Evolutionary conservation across 768 basidiomycete species (phyloP), one percentile per base, ranked within the genome.

Genomic region (Tylopilus plumbeoviolaceoides): DNA sequence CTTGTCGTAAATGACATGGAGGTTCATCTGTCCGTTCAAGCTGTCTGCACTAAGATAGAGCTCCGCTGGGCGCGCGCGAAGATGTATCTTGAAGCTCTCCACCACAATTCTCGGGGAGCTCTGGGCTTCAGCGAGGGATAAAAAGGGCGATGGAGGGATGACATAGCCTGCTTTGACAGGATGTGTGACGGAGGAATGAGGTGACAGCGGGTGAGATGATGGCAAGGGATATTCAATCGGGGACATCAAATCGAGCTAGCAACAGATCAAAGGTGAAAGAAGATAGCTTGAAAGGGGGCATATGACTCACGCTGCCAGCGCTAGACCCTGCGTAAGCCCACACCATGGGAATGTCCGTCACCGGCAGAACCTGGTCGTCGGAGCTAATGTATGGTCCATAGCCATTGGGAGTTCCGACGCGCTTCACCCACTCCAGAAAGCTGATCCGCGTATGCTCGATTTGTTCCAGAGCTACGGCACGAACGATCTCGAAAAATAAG

Each of bases 11-110:
- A 50, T 73, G 7, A 70, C 38, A 12, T 59, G 47, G 43, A 80
- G 42, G 5, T 53, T 55, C 33, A 83, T 51, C 40, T 66, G 63
- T 25, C 71, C 61, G 4, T 55, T 56, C 4, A 57, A 57, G 2
- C 70, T 76, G 4, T 64, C 49, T n/a, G 78, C 74, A 1, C 75
- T 75, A 0, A 81, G 67, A 55, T 80, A 67, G 25, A 66, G 60
- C 57, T 82, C 77, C 3, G 60, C 69, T 3, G 80, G 76, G 7
- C 78, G 74, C 48, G 72, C 70, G 38, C 73, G 77, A 12, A 82
- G 64, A 56, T 54, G 55, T 12, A 59, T 51, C 44, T 8, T 21
- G 5, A n/a, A 18, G 15, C 42, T 21, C 20, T 63, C 54, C 18
- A 59, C 21, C 9, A 44, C 25, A 7, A 66, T 27, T 18, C 21